Conservation (phyloP, 1,284 basidiomycete species). For the Moniliella sp. region DNA sequence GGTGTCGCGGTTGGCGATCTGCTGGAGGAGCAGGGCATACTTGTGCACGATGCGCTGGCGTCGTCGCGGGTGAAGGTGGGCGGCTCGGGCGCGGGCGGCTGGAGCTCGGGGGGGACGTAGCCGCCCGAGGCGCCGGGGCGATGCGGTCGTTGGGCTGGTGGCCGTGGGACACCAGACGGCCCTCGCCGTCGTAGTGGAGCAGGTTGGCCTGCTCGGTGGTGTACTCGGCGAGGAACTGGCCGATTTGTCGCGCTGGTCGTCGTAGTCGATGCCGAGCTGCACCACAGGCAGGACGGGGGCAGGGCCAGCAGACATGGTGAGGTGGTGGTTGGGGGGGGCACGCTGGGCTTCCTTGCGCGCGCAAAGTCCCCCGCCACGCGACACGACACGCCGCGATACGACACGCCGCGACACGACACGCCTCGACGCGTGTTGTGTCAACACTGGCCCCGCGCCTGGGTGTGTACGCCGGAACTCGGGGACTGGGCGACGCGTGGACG, state of each 20-base stretch:
- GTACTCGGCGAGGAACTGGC: conserved; percentile 22
- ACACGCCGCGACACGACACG: too few species aligned
- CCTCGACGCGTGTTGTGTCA: too few species aligned
- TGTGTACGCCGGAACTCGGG: too few species aligned
- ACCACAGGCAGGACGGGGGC: conserved; percentile 40
- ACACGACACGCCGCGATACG: too few species aligned
- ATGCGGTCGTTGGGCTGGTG: not conserved
- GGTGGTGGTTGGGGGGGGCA: too few species aligned
- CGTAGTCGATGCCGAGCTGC: conserved; percentile 40
- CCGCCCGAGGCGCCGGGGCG: not conserved
- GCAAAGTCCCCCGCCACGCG: too few species aligned
- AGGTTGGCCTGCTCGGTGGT: conserved; percentile 7
- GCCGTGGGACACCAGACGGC: not conserved
- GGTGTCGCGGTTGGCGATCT: conserved; percentile 75
- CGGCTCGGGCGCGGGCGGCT: not conserved
- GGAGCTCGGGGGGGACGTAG: not conserved
- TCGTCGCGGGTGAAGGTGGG: not conserved
- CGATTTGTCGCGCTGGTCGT: conserved; percentile 36
- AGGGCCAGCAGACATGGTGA: too few species aligned
- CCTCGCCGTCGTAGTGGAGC: not conserved
- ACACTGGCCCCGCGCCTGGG: too few species aligned
- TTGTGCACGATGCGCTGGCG: not conserved
- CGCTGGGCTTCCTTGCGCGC: too few species aligned
- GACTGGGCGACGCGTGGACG: too few species aligned
- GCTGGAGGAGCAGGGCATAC: conserved; percentile 39